phyloP scores from a whole-genome alignment of 345 rosid genomes.

The Eutrema heterophyllum region DNA sequence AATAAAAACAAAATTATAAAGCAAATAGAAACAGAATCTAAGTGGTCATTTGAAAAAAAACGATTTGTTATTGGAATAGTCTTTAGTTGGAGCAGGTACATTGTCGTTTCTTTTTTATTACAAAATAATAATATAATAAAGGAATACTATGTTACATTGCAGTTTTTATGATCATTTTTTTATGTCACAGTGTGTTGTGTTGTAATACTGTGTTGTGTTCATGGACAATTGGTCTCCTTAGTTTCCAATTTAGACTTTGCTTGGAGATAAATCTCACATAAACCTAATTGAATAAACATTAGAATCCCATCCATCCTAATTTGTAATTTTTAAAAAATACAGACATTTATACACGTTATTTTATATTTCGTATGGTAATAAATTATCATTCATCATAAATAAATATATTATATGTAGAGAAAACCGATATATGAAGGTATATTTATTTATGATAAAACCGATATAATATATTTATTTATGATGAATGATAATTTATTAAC shows the following conservation, averaged over 20 bases:
- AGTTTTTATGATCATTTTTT: not conserved
- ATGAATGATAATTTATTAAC: no score
- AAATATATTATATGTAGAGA: no score
- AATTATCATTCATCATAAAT: no score
- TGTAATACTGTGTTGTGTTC: not conserved
- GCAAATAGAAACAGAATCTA: constrained; percentile 24
- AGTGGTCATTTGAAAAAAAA: constrained; percentile 19
- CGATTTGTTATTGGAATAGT: constrained; percentile 12
- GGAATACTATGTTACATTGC: constrained; percentile 15
- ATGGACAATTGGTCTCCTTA: not conserved
- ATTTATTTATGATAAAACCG: no score
- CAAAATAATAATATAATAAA: not conserved
- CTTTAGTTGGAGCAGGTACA: constrained; percentile 35
- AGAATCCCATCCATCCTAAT: no score
- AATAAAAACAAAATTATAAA: not conserved
- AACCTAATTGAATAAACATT: not conserved
- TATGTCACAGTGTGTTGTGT: not conserved
- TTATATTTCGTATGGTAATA: no score
- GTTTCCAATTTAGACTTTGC: constrained; percentile 18
- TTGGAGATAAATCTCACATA: not conserved
- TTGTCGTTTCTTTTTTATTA: constrained; percentile 1
- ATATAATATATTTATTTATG: no score
- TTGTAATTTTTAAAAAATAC: no score
- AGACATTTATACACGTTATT: no score
- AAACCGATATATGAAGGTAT: no score